Evolutionary conservation across 352 stramenopile species (phyloP).

Genomic region (Saprolegnia parasitica): DNA sequence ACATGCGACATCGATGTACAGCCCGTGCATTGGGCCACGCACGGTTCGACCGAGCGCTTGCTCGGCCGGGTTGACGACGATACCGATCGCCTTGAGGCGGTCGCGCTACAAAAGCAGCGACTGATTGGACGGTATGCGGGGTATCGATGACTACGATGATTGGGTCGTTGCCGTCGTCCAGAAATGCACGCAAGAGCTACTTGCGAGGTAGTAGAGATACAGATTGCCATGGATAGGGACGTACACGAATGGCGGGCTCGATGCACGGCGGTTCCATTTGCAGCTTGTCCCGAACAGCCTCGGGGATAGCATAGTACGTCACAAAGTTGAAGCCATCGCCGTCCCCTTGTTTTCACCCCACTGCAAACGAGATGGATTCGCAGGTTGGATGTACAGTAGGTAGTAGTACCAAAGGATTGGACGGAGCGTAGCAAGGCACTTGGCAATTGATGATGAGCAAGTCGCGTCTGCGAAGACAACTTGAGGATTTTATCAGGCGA

Average conservation of each 20-base stretch:
- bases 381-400: neutral
- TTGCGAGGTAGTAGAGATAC: neutral
- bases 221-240: too few relatives aligned
- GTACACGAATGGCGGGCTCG: constrained; percentile 45
- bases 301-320: constrained; percentile 68
- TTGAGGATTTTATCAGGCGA: neutral
- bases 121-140: constrained; percentile 31
- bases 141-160: constrained; percentile 35
- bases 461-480: constrained; percentile 35
- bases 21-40: neutral
- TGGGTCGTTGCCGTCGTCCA: constrained; percentile 35
- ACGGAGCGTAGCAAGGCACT: constrained; percentile 75
- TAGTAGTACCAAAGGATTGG: constrained; percentile 49
- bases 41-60: constrained; percentile 56
- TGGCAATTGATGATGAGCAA: constrained; percentile 81
- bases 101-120: constrained; percentile 44
- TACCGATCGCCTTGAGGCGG: constrained; percentile 75
- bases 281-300: constrained; percentile 49
- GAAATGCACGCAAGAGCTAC: constrained; percentile 43
- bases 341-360: constrained; percentile 76
- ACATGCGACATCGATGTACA: neutral
- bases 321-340: constrained; percentile 77
- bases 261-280: constrained; percentile 35
- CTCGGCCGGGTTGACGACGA: constrained; percentile 72
- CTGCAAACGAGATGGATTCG: neutral